Evolutionary conservation across 495 filamentous ascomycete species (phyloP).

Genomic region (Cetradonia linearis): DNA sequence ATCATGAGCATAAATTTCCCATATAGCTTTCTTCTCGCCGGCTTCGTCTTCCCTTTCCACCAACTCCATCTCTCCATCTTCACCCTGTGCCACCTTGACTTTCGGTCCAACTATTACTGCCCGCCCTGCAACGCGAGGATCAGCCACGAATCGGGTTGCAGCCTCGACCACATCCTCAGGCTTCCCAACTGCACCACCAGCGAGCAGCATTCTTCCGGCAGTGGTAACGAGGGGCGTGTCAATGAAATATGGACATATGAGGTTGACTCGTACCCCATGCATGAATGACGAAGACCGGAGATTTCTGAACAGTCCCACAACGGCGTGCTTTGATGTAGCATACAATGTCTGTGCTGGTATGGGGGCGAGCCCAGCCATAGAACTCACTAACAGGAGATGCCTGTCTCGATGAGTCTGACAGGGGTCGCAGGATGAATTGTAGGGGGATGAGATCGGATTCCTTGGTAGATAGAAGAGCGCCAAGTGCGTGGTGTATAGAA

Average conservation of each 20-base stretch:
- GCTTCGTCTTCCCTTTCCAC: slow-evolving; percentile 24
- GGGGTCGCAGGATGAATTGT: slow-evolving; percentile 19
- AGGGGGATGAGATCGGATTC: slow-evolving; percentile 25
- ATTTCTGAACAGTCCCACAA: slow-evolving; percentile 52
- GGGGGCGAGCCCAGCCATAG: slow-evolving; percentile 24
- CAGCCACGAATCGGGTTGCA: slow-evolving; percentile 37
- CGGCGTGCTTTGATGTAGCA: slow-evolving; percentile 50
- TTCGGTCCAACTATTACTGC: slow-evolving; percentile 47
- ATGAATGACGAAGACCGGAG: slow-evolving; percentile 39
- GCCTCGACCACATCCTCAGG: slow-evolving; percentile 48
- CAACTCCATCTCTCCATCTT: slow-evolving; percentile 32
- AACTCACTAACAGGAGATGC: slow-evolving; percentile 26
- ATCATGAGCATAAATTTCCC: slow-evolving; percentile 50
- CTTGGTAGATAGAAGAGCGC: slow-evolving; percentile 35
- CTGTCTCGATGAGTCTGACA: slow-evolving; percentile 21
- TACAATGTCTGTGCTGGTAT: slow-evolving; percentile 39
- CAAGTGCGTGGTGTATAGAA: slow-evolving; percentile 55
- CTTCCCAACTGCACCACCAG: slow-evolving; percentile 42
- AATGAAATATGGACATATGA: slow-evolving; percentile 57
- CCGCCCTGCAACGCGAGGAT: slow-evolving; percentile 41
- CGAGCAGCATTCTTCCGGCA: slow-evolving; percentile 37
- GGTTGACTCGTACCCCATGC: slow-evolving; percentile 47
- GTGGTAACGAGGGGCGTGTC: slow-evolving; percentile 47
- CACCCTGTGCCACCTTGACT: slow-evolving; percentile 30
- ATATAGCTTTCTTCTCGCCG: slow-evolving; percentile 36